Evolutionary conservation across 306 rosid genomes (phyloP), one percentile per base, ranked within the genome.

Genomic region (Castanopsis chinensis): DNA sequence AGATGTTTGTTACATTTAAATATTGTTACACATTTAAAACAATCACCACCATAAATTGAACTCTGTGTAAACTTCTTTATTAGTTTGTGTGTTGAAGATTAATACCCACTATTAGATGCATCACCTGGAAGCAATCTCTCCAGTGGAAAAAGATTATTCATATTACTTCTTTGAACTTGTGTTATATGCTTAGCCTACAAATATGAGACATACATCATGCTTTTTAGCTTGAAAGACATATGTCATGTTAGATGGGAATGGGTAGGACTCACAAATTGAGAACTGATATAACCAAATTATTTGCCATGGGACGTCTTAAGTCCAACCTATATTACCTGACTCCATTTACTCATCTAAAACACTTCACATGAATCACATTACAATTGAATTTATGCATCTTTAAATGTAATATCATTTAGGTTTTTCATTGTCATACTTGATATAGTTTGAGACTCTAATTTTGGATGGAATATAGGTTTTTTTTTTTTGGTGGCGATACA

Each of bases 1-100:
- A 45, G 45, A 69, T 35, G 69, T 86, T 59, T 25, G 71, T 52
- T 53, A 33, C 32, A 71, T n/a, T 30, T 19, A 72, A 73, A 51
- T 37, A 8, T 28, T 69, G 72, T 76, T 63, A 73, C 83, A 80
- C 85, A 78, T 35, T 86, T 80, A 73, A 64, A 64, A 64, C 43
- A 64, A 63, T 63, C 69, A 14, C 30, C 41, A 63, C 69, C 3
- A n/a, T 63, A 35, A 30, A 28, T 14, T 63, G 20, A 27, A 37
- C 76, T 83, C 65, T 61, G 45, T 6, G 10, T 37, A 37, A 7
- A 7, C 52, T 56, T 64, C 41, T 53, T 33, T 23, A 37, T 27
- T 9, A 51, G 57, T 28, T 53, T 55, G 41, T 72, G 43, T 37
- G 53, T 77, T 75, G 65, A 60, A 73, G 64, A 58, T 21, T 37